Conservation (phyloP, 192 early-diverging fungal species). For the Backusella tarrabulga region DNA sequence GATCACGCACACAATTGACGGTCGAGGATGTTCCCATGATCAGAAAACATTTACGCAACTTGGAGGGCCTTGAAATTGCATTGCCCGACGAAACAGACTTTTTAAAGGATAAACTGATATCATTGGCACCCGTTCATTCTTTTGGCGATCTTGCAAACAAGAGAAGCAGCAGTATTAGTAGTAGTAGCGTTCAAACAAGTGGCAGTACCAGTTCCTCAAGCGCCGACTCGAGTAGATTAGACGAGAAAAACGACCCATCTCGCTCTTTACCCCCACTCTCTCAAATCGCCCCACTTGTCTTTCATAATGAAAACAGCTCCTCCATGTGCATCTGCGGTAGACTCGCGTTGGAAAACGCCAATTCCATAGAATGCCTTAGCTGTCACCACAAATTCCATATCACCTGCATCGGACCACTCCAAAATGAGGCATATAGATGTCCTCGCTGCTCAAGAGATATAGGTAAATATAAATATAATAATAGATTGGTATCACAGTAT, state of each 20-base stretch:
- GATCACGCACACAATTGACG: constrained; percentile 27
- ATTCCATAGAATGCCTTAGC: neutral
- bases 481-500: too few species aligned
- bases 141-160: neutral
- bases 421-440: neutral
- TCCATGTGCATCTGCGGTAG: neutral
- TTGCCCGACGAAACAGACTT: constrained; percentile 41
- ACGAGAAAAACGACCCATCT: neutral
- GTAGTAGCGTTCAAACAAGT: too few species aligned
- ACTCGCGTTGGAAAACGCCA: neutral
- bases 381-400: neutral
- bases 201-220: too few species aligned
- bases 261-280: neutral
- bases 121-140: constrained; percentile 11
- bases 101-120: constrained; percentile 36
- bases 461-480: neutral
- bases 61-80: constrained; percentile 42
- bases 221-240: neutral
- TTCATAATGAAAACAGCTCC: neutral
- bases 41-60: constrained; percentile 35
- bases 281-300: neutral
- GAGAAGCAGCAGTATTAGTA: neutral
- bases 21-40: constrained; percentile 32
- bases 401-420: neutral
- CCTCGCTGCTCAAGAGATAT: neutral